Base-by-base conservation (phyloP, 331 rosid genomes). In the Rosa hybrid region DNA sequence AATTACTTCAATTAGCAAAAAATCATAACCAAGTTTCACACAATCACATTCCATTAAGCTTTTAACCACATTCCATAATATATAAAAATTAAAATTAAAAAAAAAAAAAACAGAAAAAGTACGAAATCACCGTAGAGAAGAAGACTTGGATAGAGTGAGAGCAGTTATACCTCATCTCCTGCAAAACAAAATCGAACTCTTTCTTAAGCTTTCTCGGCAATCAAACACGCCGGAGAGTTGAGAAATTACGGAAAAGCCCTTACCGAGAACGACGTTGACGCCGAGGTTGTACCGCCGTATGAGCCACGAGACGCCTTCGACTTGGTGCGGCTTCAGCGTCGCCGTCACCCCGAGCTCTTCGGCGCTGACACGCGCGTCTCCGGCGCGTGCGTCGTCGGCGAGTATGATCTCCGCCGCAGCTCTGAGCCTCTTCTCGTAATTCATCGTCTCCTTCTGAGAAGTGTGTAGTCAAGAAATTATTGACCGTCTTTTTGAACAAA, bases 221-320 rank as follows among this genome's bases (percentile, higher is more conserved):
- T 30, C 49, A 77, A 83, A 84, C 71, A 41, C 72, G 12, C 23
- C 7, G 16, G 53, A 75, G 17, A 2, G 11, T 56, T 69, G 21
- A 50, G 64, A 48, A 53, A 42, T 54, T 46, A 68, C 81, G 77
- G 27, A 11, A 75, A 23, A 69, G 75, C 57, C 7, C 84, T 78
- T 60, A 92, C 98, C 98, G 44, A 94, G 97, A 74, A 94, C 81
- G 68, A 89, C 96, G 83, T 94, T 94, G 85, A 92, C 98, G 75
- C 98, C 98, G 76, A 91, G 94, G 68, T 80, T 73, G 82, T 87
- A 88, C 78, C 94, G 91, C 79, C 94, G 86, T 6, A 92, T 80
- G 62, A 94, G 97, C 97, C 98, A 94, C 56, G 87, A 90, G 78
- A 92, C 87, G 73, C 98, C 98, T 82, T 94, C 97, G 49, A 91